Conservation (phyloP, 306 rosid species). For the Sicyos edulis region DNA sequence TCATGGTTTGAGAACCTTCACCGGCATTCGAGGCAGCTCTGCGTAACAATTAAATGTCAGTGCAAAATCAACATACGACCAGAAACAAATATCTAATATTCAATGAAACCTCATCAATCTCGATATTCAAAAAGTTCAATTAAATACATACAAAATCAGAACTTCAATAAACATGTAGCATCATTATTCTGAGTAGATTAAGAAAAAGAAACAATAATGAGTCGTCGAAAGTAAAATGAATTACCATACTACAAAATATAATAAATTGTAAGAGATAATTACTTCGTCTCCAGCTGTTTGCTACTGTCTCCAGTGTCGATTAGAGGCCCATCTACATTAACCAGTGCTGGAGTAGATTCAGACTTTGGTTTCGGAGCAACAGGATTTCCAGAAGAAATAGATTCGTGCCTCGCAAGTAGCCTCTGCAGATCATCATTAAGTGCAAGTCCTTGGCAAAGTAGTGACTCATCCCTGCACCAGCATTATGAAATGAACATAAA, state of each 20-base stretch:
- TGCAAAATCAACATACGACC: conserved; percentile 9
- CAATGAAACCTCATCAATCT: no score
- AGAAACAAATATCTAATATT: background rate
- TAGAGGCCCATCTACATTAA: conserved; percentile 59
- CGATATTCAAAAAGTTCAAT: no score
- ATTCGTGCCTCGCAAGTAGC: conserved; percentile 80
- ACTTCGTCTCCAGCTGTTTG: conserved; percentile 55
- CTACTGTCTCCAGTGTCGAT: conserved; percentile 68
- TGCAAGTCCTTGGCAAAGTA: conserved; percentile 83
- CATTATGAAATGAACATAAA: background rate
- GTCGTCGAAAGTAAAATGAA: background rate
- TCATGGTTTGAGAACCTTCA: conserved; percentile 58
- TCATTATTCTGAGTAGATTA: background rate
- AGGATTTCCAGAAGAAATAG: conserved; percentile 70
- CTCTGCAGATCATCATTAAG: conserved; percentile 96
- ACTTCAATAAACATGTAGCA: background rate
- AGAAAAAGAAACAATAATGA: background rate
- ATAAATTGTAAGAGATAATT: conserved; percentile 7
- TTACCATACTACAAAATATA: background rate
- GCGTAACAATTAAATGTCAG: conserved; percentile 24
- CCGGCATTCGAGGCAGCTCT: conserved; percentile 54
- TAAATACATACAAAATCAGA: background rate
- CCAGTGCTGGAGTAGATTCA: conserved; percentile 42
- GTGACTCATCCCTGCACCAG: conserved; percentile 75
- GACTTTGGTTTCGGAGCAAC: conserved; percentile 47